Base-by-base conservation (phyloP, 2,329 filamentous ascomycete species). In the Fusarium subtropicale region DNA sequence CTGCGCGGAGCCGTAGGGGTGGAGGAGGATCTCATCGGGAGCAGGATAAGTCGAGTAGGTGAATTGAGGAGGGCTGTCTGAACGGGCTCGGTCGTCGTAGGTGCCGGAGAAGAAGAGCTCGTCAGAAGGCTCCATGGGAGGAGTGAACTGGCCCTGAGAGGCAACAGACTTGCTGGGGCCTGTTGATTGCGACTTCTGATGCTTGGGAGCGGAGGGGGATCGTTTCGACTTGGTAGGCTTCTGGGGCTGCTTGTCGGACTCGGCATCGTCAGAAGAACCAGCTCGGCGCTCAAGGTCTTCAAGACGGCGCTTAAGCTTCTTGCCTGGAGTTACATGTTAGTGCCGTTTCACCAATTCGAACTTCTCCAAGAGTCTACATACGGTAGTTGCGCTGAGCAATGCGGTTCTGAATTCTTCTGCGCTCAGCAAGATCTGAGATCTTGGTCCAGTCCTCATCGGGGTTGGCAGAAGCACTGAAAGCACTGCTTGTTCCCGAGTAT, bases 361-460 rank as follows among this genome's bases (percentile, higher is more conserved):
- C 28, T 36, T 24, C 50, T 66, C 38, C 15, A 24, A 22, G 64
- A 33, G 24, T 45, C 46, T 31, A 87, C 90, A 79, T 85, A 97
- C 94, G 94, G 84, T 97, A 97, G 85, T 97, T 97, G 76, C 94
- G 91, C 83, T 98, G 95, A 73, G 95, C 95, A 86, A 98, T 97
- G 74, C 95, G 90, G 84, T 98, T 98, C 83, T 98, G 94, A 83
- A 97, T 97, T 78, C 94, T 89, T 76, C 94, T 87, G 77, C 96
- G 90, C 83, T 98, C 95, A 53, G 94, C 95, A 64, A 98, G 90
- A 81, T 98, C 95, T 60, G 95, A 97, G 79, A 98, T 97, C 88
- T 97, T 97, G 78, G 95, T 97, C 95, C 95, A 98, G 84, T 98
- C 95, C 83, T 98, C 95, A 77, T 97, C 94, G 57, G 95, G 92